phyloP scores from a whole-genome alignment of 2,329 filamentous ascomycete species.

The Rhinocladiella similis region DNA sequence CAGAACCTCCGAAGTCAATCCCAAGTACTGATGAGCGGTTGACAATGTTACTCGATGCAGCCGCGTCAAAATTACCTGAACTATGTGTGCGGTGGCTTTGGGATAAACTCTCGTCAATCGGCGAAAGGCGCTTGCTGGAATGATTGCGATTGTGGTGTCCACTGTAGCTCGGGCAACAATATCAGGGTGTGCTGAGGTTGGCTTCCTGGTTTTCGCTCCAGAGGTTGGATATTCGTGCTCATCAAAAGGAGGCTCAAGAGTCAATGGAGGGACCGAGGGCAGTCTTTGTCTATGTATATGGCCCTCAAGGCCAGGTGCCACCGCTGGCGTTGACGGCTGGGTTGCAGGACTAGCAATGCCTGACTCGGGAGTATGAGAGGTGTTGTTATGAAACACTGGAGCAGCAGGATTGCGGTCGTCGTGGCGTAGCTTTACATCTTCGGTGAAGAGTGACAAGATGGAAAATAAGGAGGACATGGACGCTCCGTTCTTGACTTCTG shows the following conservation, averaged over 20 bases:
- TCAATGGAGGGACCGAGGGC: conserved; percentile 71
- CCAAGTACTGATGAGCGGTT: conserved; percentile 92
- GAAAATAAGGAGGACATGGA: conserved; percentile 99
- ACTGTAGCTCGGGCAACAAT: conserved; percentile 94
- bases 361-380: conserved; percentile 38
- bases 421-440: conserved; percentile 79
- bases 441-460: conserved; percentile 93
- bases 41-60: conserved; percentile 92
- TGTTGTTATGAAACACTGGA: conserved; percentile 36
- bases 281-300: conserved; percentile 38
- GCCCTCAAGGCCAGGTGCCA: conserved; percentile 1
- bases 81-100: conserved; percentile 93
- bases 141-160: conserved; percentile 97
- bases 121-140: conserved; percentile 92
- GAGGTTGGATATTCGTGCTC: conserved; percentile 32
- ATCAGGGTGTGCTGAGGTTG: conserved; percentile 81
- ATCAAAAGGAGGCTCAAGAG: conserved; percentile 58
- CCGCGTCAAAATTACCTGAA: conserved; percentile 93
- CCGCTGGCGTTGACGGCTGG: conserved; percentile 32
- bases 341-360: conserved; percentile 40
- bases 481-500: conserved; percentile 95
- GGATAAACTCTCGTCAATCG: conserved; percentile 91
- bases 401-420: conserved; percentile 46
- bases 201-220: conserved; percentile 26
- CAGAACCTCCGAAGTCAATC: conserved; percentile 85